phyloP scores from a whole-genome alignment of 108 stramenopile genomes.

The Licmophora abbreviata region DNA sequence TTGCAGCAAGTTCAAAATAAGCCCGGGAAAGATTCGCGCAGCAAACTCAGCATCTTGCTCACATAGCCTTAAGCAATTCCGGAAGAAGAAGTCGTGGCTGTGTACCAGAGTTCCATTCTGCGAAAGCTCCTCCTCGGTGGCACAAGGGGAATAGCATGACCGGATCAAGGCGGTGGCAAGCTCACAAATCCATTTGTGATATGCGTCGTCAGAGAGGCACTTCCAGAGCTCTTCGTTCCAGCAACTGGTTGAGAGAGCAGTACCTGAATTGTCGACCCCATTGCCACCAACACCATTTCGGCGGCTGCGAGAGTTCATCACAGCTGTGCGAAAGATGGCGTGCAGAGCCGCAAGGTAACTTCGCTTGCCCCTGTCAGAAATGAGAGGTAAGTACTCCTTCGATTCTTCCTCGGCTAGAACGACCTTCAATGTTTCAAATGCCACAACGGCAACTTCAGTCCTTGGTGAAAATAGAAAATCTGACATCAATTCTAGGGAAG shows the following conservation, averaged over 20 bases:
- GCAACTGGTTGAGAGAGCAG: slow-evolving; percentile 41
- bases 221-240: slow-evolving; percentile 58
- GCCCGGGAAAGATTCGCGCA: slow-evolving; percentile 43
- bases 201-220: slow-evolving; percentile 8
- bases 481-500: slow-evolving; percentile 14
- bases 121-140: slow-evolving; percentile 9
- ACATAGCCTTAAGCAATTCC: slow-evolving; percentile 39
- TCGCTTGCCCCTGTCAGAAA: slow-evolving; percentile 11
- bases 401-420: slow-evolving; percentile 30
- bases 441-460: slow-evolving; percentile 31
- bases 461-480: slow-evolving; percentile 30
- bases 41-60: slow-evolving; percentile 52
- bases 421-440: slow-evolving; percentile 43
- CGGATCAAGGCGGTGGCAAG: slow-evolving; percentile 51
- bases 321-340: neutral
- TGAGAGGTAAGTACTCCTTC: slow-evolving; percentile 22
- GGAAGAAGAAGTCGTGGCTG: slow-evolving; percentile 32
- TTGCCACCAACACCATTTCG: neutral
- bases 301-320: neutral
- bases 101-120: slow-evolving; percentile 13
- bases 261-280: no score
- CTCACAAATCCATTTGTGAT: slow-evolving; percentile 54
- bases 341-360: neutral
- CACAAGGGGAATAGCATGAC: slow-evolving; percentile 30
- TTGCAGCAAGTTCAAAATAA: slow-evolving; percentile 44